Evolutionary conservation across 805 yeast genomes (phyloP).

Genomic region (Pichia ethanolica): DNA sequence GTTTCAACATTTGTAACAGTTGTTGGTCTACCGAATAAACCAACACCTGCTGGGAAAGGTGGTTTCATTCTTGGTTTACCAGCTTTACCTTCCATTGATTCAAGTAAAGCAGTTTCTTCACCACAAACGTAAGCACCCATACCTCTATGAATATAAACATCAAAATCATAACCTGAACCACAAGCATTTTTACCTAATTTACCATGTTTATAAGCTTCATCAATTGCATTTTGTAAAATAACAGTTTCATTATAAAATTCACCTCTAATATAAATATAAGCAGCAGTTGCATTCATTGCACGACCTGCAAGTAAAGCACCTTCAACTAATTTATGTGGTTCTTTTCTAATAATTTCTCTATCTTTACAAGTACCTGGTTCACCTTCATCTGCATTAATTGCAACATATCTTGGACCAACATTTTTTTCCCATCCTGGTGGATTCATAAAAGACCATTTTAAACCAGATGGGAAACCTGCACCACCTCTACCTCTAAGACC

Average conservation of each 20-base stretch:
- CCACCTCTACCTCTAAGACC: conserved; percentile 92
- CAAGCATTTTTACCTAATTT: conserved; percentile 78
- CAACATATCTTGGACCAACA: conserved; percentile 80
- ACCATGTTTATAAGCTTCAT: conserved; percentile 80
- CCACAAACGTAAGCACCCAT: conserved; percentile 94
- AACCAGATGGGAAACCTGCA: conserved; percentile 88
- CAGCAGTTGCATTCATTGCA: conserved; percentile 91
- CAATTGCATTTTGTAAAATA: conserved; percentile 69
- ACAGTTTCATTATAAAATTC: conserved; percentile 82
- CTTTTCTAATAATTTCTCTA: conserved; percentile 84
- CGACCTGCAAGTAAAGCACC: conserved; percentile 88
- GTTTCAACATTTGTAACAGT: conserved; percentile 91
- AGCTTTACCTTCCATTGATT: conserved; percentile 85
- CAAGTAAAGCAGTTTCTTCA: conserved; percentile 86
- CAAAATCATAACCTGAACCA: conserved; percentile 80
- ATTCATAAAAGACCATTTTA: conserved; percentile 91
- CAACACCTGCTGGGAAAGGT: conserved; percentile 93
- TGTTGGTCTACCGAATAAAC: conserved; percentile 83
- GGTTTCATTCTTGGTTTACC: conserved; percentile 93
- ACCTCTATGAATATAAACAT: conserved; percentile 80
- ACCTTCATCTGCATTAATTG: conserved; percentile 90
- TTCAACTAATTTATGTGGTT: conserved; percentile 85
- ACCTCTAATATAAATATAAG: conserved; percentile 85
- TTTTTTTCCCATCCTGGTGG: conserved; percentile 95
- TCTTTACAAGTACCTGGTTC: conserved; percentile 95